Evolutionary conservation across 2,329 filamentous ascomycete genomes (phyloP), one percentile per base, ranked within the genome.

Genomic region (Aspergillus unguis): DNA sequence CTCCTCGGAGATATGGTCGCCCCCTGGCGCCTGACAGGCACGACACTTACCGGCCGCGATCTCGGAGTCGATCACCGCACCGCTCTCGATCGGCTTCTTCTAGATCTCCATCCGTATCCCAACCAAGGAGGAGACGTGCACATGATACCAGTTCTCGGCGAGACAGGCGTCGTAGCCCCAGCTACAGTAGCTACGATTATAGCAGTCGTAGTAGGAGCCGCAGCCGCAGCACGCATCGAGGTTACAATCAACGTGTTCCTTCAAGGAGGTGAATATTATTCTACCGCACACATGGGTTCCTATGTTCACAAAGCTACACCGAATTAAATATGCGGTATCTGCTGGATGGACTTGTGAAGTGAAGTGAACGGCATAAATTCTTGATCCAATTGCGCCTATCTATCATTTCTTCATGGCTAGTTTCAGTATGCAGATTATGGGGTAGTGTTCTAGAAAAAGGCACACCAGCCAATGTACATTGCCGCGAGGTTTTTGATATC

Each of bases 391-490:
- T 17, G 17, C 17, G 17, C 17, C 17, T 17, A 17, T 17, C 17
- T 17, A 17, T 17, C 17, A 17, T 17, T 17, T 17, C 17, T 17
- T 17, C 17, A 17, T 17, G 17, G 17, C 17, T 17, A 17, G 17
- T 17, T 17, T 17, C 17, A 17, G 17, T 17, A 17, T 17, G 17
- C 17, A 17, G 17, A 17, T 17, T 17, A 17, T 17, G 17, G 17
- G 17, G 17, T 1, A 17, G 17, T 17, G 17, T 17, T 17, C 68
- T 58, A 87, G 54, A 86, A 83, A 64, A 86, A 87, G 9, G 84
- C 78, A 75, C 84, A 86, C 92, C 92, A 97, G 23, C 94, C 94
- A 73, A 97, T 96, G 72, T 97, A 99, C 95, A 99, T 99, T 36
- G 85, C 84, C 17, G 89, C 84, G 72, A 99, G 71, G 69, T 94